Base-by-base conservation (phyloP, 2,329 filamentous ascomycete species). In the Fusarium kyushuense region DNA sequence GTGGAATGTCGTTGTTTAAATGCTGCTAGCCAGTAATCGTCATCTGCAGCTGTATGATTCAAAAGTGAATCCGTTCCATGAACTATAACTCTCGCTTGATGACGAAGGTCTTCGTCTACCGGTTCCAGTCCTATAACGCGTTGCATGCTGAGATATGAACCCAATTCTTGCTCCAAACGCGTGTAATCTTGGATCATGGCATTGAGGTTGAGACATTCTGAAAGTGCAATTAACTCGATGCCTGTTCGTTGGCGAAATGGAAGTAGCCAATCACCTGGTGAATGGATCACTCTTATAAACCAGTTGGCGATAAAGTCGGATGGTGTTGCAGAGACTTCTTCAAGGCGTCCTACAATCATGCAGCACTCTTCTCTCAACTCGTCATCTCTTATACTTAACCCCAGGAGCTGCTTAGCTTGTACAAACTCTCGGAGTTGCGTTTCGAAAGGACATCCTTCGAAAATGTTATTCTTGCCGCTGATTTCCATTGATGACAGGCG, bases 381-480 rank as follows among this genome's bases (percentile, higher is more conserved):
- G 3, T 60, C 46, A 10, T 72, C 68, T 2, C 52, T 58, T 0
- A 74, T 65, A 12, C 57, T 55, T 5, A 63, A 14, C 0, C 58
- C 55, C 1, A 66, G 8, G 0, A 71, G 45, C 4, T 55, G 53
- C 11, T 67, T 70, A 0, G 62, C 59, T 11, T 63, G 51, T 1
- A 71, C 70, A 36, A 69, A 73, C 0, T 65, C 55, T 5, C 65
- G 42, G 1, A 77, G 53, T 17, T 74, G 71, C 2, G 38, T 56
- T 46, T 77, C 76, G 1, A 77, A 72, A 3, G 70, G 65, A 49
- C 76, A 77, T 0, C 55, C 53, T 5, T 77, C 74, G 7, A 77
- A 77, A 0, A 77, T 69, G 5, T 69, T 70, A 0, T 72, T 57
- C 48, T 77, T 76, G 0, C 75, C 76, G 2, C 72, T 76, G 4